Evolutionary conservation across 2,329 filamentous ascomycete species (phyloP).

Genomic region (Ophiostoma pallidulum): DNA sequence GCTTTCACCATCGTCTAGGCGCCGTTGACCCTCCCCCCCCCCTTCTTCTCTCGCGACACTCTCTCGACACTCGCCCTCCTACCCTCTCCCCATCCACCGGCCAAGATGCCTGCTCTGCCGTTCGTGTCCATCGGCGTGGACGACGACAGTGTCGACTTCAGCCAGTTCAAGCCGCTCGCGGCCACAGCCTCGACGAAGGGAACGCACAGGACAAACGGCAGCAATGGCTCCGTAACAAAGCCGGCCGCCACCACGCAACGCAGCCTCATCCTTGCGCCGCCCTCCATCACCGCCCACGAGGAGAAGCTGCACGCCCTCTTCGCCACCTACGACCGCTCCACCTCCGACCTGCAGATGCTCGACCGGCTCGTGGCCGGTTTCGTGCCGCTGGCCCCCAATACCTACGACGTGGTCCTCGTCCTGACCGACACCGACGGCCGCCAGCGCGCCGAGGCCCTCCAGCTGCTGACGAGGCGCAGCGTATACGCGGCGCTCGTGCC

Average conservation of each 20-base stretch:
- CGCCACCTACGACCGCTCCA: conserved; percentile 56
- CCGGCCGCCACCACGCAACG: background rate
- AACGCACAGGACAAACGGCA: too few relatives aligned
- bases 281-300: conserved; percentile 79
- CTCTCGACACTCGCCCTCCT: background rate
- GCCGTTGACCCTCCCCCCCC: background rate
- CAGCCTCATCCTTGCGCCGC: conserved; percentile 57
- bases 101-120: conserved; percentile 14
- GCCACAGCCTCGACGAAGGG: too few relatives aligned
- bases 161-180: background rate
- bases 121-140: conserved; percentile 15
- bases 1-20: too few relatives aligned
- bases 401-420: conserved; percentile 79
- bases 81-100: background rate
- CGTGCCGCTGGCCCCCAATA: conserved; percentile 62
- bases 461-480: conserved; percentile 50
- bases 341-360: conserved; percentile 93
- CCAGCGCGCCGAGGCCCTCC: conserved; percentile 49
- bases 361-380: conserved; percentile 80
- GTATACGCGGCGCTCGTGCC: conserved; percentile 61
- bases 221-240: background rate
- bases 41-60: background rate
- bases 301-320: conserved; percentile 65
- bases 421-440: conserved; percentile 65
- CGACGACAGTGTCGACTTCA: conserved; percentile 17